A percentile compares a stretch with the other conserved stretches of the same genome.
These are phyloP conservation scores for Didymellaceae sp. DNA, from an alignment of 2,329 filamentous ascomycete genomes.

Conservation along the genomic window DNA sequence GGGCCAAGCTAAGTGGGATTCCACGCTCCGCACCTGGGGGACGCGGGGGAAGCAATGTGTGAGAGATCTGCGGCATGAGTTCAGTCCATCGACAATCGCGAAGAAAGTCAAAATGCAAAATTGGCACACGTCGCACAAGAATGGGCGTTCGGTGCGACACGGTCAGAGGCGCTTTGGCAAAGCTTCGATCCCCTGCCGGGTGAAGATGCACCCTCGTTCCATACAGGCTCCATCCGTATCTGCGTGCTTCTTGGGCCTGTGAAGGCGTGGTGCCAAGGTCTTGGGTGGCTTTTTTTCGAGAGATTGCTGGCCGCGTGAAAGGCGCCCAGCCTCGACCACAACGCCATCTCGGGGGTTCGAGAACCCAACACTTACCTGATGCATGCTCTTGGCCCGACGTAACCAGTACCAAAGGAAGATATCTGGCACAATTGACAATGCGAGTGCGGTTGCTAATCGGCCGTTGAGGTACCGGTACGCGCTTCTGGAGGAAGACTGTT, in stretches of 20 bases:
- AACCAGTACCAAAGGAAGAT: constrained; percentile 20
- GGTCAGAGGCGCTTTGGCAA: constrained; percentile 24
- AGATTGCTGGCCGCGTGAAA: constrained; percentile 31
- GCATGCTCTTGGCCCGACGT: constrained; percentile 42
- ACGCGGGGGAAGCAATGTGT: constrained; percentile 9
- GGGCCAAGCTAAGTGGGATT: constrained; percentile 16
- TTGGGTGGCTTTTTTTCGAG: constrained; percentile 44
- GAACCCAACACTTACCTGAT: constrained; percentile 43
- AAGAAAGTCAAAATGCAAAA: background rate
- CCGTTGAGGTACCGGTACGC: constrained; percentile 23
- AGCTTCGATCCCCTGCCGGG: constrained; percentile 34
- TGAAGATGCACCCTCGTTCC: constrained; percentile 21
- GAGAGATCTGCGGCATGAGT: constrained; percentile 13
- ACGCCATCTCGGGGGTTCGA: constrained; percentile 41
- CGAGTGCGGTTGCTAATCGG: constrained; percentile 12
- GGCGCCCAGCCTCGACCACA: constrained; percentile 34
- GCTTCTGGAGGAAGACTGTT: constrained; percentile 11
- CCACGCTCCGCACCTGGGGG: constrained; percentile 12
- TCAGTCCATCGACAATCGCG: background rate
- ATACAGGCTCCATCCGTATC: constrained; percentile 30
- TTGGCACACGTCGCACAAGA: constrained; percentile 11
- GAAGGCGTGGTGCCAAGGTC: constrained; percentile 42
- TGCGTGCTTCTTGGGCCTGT: constrained; percentile 16
- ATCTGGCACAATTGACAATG: constrained; percentile 12
- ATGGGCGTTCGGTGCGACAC: constrained; percentile 6